Conservation (phyloP, 306 rosid genomes). For the Quillaja saponaria region DNA sequence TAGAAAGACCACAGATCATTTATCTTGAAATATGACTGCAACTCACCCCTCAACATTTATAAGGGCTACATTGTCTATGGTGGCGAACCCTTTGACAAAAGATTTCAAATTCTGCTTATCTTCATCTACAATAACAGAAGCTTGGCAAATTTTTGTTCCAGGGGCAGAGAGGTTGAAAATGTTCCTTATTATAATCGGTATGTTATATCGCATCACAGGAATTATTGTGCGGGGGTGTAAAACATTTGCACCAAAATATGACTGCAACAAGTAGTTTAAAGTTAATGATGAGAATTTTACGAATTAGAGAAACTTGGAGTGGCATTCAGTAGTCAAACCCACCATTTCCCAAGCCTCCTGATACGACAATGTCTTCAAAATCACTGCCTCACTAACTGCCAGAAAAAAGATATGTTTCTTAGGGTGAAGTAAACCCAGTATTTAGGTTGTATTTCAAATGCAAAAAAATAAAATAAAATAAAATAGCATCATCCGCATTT, state of each 20-base stretch:
- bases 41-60: conserved; percentile 98
- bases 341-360: conserved; percentile 99
- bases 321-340: conserved; percentile 31
- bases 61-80: conserved; percentile 94
- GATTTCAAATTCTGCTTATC: conserved; percentile 54
- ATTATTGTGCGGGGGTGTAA: conserved; percentile 97
- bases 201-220: conserved; percentile 87
- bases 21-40: conserved; percentile 14
- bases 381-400: conserved; percentile 97
- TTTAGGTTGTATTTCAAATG: conserved; percentile 4
- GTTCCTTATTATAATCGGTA: conserved; percentile 90
- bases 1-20: conserved; percentile 15
- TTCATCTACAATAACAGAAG: conserved; percentile 47
- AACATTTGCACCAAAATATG: conserved; percentile 99
- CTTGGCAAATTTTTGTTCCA: conserved; percentile 86
- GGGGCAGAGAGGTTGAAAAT: conserved; percentile 87
- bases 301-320: conserved; percentile 21
- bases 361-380: conserved; percentile 84
- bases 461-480: conserved; percentile 19
- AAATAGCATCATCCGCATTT: conserved; percentile 16
- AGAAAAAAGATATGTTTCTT: conserved; percentile 31
- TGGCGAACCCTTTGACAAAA: conserved; percentile 93
- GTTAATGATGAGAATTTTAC: conserved; percentile 33
- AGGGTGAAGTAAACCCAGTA: conserved; percentile 15
- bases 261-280: conserved; percentile 50